These are phyloP conservation scores for Malus hybrid DNA, from an alignment of 331 rosid genomes.

Conservation along the genomic window DNA sequence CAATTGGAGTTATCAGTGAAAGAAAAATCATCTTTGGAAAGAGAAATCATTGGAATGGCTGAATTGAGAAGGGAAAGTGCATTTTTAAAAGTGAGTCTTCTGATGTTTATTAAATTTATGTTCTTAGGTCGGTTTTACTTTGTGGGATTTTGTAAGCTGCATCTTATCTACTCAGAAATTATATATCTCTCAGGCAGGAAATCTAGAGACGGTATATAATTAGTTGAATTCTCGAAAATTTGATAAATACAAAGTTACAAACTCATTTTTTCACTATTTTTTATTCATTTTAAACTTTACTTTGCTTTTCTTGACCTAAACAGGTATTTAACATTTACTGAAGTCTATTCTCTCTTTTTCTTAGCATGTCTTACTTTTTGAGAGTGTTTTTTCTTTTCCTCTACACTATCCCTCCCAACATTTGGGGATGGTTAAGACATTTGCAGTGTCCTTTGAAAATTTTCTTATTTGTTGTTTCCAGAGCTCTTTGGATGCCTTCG, in stretches of 20 bases:
- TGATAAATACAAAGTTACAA: background rate
- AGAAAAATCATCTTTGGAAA: constrained; percentile 70
- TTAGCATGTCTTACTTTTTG: background rate
- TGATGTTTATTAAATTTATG: background rate
- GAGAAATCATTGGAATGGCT: constrained; percentile 61
- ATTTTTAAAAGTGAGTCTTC: constrained; percentile 47
- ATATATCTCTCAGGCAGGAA: background rate
- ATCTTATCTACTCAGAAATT: background rate
- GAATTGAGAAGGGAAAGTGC: constrained; percentile 75
- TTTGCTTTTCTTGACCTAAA: background rate
- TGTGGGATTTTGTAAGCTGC: background rate
- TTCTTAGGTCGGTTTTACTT: background rate
- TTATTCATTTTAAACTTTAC: background rate
- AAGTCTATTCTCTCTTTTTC: background rate
- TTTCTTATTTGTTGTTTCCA: constrained; percentile 19
- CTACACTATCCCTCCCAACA: background rate
- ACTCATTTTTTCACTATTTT: background rate
- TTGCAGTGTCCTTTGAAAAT: background rate
- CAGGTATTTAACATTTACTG: background rate
- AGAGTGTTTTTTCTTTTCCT: background rate
- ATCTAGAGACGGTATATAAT: background rate
- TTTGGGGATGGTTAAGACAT: background rate
- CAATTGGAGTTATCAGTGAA: constrained; percentile 73
- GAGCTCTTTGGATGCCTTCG: constrained; percentile 67
- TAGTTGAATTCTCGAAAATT: background rate